A percentile compares a stretch with the other conserved stretches of the same genome.
Evolutionary conservation across 495 filamentous ascomycete species (phyloP).

Genomic region (Neurospora sublineolata): DNA sequence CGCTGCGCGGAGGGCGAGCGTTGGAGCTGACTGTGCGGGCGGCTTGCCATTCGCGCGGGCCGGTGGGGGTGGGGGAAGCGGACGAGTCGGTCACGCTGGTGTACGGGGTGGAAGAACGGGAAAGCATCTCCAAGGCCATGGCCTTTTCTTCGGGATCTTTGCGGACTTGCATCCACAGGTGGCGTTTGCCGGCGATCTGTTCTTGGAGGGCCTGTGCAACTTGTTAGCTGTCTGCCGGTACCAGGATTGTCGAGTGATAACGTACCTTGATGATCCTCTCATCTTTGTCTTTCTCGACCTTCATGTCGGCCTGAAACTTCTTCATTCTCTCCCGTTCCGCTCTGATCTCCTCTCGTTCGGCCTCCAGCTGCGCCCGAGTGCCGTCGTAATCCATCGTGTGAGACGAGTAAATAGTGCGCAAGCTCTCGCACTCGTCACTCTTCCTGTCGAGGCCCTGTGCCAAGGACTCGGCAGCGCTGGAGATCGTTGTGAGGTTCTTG

Average conservation of each 20-base stretch:
- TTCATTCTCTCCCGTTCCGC: background rate
- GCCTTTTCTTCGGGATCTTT: conserved; percentile 7
- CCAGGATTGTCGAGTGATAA: background rate
- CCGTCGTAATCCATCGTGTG: background rate
- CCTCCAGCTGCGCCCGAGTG: background rate
- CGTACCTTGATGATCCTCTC: conserved; percentile 8
- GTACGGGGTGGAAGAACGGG: background rate
- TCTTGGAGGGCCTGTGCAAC: conserved; percentile 6
- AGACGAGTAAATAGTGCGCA: fast-evolving
- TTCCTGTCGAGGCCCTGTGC: background rate
- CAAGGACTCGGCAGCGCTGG: background rate
- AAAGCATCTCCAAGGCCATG: background rate
- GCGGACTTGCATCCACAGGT: conserved; percentile 15
- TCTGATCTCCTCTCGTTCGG: background rate
- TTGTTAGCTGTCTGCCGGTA: background rate
- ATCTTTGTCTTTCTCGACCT: background rate
- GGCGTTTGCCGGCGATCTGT: conserved; percentile 14
- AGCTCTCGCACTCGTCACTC: background rate
- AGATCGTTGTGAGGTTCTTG: background rate
- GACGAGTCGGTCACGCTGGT: background rate
- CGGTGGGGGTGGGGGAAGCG: background rate
- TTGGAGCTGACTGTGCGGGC: background rate
- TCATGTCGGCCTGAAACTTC: background rate
- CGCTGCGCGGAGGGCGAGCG: background rate
- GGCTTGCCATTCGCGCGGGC: background rate